phyloP scores from a whole-genome alignment of 2,329 filamentous ascomycete genomes.

The Dothideomycetes sp. region DNA sequence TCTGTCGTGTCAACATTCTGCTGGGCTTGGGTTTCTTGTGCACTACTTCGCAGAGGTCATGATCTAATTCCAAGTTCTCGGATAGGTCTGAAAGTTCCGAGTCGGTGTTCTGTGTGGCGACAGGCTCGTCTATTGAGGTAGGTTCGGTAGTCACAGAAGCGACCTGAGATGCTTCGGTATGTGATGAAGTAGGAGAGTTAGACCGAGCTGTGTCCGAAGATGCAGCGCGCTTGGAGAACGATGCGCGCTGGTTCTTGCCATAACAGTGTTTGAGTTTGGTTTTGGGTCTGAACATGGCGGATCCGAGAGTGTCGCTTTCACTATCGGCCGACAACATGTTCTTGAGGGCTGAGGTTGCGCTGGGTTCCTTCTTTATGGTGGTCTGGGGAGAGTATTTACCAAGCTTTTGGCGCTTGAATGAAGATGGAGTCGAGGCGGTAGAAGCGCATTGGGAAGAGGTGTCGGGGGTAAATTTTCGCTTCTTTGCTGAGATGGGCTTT shows the following conservation, averaged over 20 bases:
- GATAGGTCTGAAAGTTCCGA: slow-evolving; percentile 34
- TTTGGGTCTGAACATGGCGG: slow-evolving; percentile 5
- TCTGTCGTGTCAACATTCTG: slow-evolving; percentile 15
- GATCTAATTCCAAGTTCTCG: slow-evolving; percentile 30
- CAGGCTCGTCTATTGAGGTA: slow-evolving; percentile 14
- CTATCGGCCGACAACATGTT: not conserved
- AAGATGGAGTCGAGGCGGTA: not conserved
- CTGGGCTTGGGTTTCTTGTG: slow-evolving; percentile 23
- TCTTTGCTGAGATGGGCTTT: not conserved
- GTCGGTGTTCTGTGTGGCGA: slow-evolving; percentile 5
- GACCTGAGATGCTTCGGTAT: slow-evolving; percentile 13
- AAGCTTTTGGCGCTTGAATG: not conserved
- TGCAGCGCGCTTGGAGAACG: not conserved
- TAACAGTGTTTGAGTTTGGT: slow-evolving; percentile 7
- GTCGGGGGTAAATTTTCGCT: slow-evolving; percentile 1
- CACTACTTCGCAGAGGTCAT: slow-evolving; percentile 27
- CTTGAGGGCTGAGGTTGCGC: not conserved
- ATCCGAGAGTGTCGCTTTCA: slow-evolving; percentile 5
- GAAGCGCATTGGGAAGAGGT: not conserved
- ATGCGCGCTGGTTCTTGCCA: slow-evolving; percentile 1
- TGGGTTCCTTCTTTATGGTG: slow-evolving; percentile 18
- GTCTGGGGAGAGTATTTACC: not conserved
- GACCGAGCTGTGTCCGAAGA: slow-evolving; percentile 11
- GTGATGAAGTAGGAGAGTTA: slow-evolving; percentile 14
- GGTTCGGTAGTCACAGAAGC: slow-evolving; percentile 13